Percentiles rank a stretch among this genome's conserved stretches.
phyloP scores from a whole-genome alignment of 2,329 filamentous ascomycete genomes.

The Exserohilum turcica region DNA sequence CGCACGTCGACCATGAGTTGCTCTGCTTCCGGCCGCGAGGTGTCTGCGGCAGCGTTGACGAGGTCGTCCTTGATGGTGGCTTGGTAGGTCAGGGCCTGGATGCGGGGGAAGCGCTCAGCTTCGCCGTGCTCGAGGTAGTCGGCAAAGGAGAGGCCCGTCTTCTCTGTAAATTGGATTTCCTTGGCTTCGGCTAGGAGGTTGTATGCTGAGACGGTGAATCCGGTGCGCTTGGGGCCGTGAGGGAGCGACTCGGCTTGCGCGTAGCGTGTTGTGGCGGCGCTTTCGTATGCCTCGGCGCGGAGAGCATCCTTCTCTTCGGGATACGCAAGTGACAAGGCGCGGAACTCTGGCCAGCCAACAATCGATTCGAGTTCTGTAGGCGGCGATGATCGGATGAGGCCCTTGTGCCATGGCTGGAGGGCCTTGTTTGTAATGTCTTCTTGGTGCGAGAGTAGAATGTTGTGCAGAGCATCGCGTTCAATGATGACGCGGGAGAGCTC shows the following conservation, averaged over 20 bases:
- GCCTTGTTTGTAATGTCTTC: constrained; percentile 36
- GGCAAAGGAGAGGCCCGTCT: constrained; percentile 24
- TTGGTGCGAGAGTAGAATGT: constrained; percentile 62
- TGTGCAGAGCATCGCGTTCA: constrained; percentile 78
- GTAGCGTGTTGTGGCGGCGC: constrained; percentile 30
- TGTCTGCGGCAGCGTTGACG: constrained; percentile 18
- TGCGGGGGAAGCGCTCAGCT: constrained; percentile 17
- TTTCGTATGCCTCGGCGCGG: constrained; percentile 34
- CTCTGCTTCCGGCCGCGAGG: constrained; percentile 15
- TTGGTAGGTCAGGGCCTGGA: constrained; percentile 29
- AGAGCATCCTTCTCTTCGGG: constrained; percentile 27
- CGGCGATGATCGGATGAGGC: constrained; percentile 21
- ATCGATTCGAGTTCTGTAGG: constrained; percentile 30
- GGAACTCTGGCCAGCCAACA: constrained; percentile 39
- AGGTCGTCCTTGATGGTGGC: constrained; percentile 22
- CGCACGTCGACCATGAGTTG: constrained; percentile 20
- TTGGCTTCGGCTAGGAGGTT: constrained; percentile 38
- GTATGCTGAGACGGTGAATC: constrained; percentile 33
- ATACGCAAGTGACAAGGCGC: constrained; percentile 24
- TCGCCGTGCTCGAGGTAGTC: constrained; percentile 17
- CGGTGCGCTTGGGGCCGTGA: constrained; percentile 22
- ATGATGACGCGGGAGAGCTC: constrained; percentile 84
- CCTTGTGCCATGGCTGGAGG: constrained; percentile 29
- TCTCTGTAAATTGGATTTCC: constrained; percentile 28
- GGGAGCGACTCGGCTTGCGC: constrained; percentile 28